Evolutionary conservation across 345 rosid genomes (phyloP).

Genomic region (Carallia brachiata): DNA sequence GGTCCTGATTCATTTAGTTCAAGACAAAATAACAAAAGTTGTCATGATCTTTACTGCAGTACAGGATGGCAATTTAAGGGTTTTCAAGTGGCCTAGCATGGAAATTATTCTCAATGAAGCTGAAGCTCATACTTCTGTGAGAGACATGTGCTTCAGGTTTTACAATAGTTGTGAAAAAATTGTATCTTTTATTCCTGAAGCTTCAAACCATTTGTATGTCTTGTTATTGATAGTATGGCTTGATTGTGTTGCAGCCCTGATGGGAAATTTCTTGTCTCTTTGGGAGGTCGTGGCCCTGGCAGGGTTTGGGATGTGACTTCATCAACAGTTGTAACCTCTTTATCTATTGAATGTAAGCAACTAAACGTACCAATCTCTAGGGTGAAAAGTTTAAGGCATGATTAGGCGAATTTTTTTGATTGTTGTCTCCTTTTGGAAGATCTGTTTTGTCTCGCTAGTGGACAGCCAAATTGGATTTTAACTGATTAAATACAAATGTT

Average conservation of each 20-base stretch:
- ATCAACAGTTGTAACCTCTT: constrained; percentile 51
- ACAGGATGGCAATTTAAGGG: constrained; percentile 87
- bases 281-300: constrained; percentile 67
- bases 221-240: constrained; percentile 17
- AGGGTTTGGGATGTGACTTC: constrained; percentile 83
- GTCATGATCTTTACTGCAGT: constrained; percentile 49
- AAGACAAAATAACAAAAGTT: constrained; percentile 16
- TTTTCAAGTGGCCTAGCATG: constrained; percentile 94
- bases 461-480: no score
- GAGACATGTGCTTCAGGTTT: constrained; percentile 81
- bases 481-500: no score
- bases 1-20: not conserved
- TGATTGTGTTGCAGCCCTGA: constrained; percentile 50
- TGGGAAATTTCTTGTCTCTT: constrained; percentile 77
- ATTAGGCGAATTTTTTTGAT: not conserved
- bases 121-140: constrained; percentile 60
- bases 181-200: constrained; percentile 14
- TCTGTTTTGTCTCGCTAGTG: no score
- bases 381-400: not conserved
- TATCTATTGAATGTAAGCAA: constrained; percentile 62
- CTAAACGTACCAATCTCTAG: not conserved
- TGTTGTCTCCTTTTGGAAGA: not conserved
- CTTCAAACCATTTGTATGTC: constrained; percentile 1
- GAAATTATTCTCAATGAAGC: constrained; percentile 55
- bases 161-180: constrained; percentile 3